Conservation (phyloP, 306 rosid species). For the Citrullus colocynthis region DNA sequence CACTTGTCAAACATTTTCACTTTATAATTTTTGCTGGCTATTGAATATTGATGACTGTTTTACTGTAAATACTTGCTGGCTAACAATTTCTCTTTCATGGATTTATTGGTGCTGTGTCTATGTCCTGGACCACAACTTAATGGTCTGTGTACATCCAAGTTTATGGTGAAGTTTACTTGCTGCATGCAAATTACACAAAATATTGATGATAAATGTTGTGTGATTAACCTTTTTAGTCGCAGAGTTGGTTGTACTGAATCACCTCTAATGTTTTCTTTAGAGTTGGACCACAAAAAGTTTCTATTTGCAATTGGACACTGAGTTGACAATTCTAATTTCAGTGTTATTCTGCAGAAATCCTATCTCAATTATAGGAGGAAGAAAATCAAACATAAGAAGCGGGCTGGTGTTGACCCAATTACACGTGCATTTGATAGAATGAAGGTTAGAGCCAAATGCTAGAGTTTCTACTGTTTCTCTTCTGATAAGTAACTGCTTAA, state of each 20-base stretch:
- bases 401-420: slow-evolving; percentile 83
- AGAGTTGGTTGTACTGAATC: not conserved
- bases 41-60: not conserved
- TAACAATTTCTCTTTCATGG: not conserved
- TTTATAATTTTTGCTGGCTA: not conserved
- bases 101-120: not conserved
- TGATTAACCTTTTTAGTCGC: not conserved
- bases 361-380: slow-evolving; percentile 33
- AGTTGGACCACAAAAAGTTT: not conserved
- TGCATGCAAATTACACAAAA: not conserved
- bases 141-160: not conserved
- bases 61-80: not conserved
- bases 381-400: slow-evolving; percentile 33
- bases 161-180: not conserved
- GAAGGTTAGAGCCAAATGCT: slow-evolving; percentile 50
- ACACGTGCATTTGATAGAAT: slow-evolving; percentile 75
- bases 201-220: not conserved
- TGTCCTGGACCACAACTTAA: not conserved
- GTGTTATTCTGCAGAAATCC: slow-evolving; percentile 40
- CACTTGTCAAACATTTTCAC: not conserved
- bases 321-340: slow-evolving; percentile 1
- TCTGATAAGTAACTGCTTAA: slow-evolving; percentile 1
- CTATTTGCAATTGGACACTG: not conserved
- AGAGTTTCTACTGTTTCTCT: not conserved
- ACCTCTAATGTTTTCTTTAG: not conserved